Evolutionary conservation across 257 asterid genomes (phyloP).

Genomic region (Gentiana straminea): DNA sequence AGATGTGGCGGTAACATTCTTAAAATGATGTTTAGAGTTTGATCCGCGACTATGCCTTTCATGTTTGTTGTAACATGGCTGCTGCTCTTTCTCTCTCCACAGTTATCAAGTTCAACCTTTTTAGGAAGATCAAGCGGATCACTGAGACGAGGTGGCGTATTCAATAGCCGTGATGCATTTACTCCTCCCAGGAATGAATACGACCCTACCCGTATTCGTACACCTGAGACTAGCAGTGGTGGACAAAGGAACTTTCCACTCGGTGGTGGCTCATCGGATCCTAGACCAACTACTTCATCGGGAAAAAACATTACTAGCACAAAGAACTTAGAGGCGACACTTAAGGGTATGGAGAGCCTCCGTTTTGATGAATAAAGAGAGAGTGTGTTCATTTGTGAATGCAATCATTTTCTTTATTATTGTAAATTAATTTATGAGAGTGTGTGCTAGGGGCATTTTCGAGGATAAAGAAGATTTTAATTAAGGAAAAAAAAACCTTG

Average conservation of each 20-base stretch:
- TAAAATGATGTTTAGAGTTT: constrained; percentile 1
- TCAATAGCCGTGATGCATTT: constrained; percentile 58
- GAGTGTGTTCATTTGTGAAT: constrained; percentile 13
- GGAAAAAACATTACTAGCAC: constrained; percentile 34
- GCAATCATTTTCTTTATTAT: neutral
- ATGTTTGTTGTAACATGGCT: constrained; percentile 1
- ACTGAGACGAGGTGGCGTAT: constrained; percentile 48
- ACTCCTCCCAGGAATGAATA: constrained; percentile 49
- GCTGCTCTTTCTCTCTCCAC: constrained; percentile 20
- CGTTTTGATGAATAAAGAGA: constrained; percentile 52
- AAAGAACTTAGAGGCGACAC: constrained; percentile 55
- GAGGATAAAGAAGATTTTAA: neutral
- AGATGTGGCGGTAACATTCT: constrained; percentile 73
- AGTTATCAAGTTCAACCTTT: constrained; percentile 66
- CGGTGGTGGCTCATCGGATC: constrained; percentile 51
- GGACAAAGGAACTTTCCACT: constrained; percentile 57
- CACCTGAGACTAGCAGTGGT: constrained; percentile 66
- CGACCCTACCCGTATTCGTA: constrained; percentile 54
- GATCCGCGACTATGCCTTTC: neutral
- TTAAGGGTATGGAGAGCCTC: constrained; percentile 62
- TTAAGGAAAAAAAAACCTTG: neutral
- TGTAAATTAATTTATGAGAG: constrained; percentile 13
- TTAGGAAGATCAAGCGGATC: constrained; percentile 82
- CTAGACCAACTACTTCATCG: constrained; percentile 43
- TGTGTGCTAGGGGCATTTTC: constrained; percentile 2